phyloP scores from a whole-genome alignment of 805 yeast species.

The Cephaloascus fragrans region DNA sequence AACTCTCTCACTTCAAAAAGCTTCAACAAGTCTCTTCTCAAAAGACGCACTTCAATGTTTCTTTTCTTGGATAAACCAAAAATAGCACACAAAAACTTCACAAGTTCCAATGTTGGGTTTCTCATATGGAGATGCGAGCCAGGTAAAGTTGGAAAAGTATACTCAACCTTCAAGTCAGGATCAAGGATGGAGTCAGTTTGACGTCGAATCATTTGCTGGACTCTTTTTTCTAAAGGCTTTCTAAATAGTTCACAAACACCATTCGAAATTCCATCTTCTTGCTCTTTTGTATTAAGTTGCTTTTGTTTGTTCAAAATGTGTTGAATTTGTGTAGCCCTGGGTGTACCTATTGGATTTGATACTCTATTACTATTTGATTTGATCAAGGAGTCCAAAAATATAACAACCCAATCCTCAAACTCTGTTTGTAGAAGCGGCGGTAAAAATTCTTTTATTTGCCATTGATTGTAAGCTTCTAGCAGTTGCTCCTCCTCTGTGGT shows the following conservation, averaged over 20 bases:
- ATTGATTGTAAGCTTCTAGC: slow-evolving; percentile 43
- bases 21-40: slow-evolving; percentile 65
- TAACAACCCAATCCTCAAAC: slow-evolving; percentile 78
- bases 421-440: slow-evolving; percentile 73
- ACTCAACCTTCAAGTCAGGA: slow-evolving; percentile 53
- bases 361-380: slow-evolving; percentile 34
- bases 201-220: slow-evolving; percentile 52
- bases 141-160: slow-evolving; percentile 65
- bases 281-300: slow-evolving; percentile 10
- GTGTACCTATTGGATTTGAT: slow-evolving; percentile 32
- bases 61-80: slow-evolving; percentile 56
- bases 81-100: slow-evolving; percentile 66
- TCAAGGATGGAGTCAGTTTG: slow-evolving; percentile 69
- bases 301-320: slow-evolving; percentile 37
- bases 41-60: slow-evolving; percentile 59
- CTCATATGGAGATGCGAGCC: slow-evolving; percentile 53
- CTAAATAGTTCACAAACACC: slow-evolving; percentile 51
- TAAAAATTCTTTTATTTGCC: slow-evolving; percentile 73
- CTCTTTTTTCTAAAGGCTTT: slow-evolving; percentile 54
- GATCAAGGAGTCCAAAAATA: slow-evolving; percentile 62
- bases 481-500: slow-evolving; percentile 32
- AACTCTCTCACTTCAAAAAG: slow-evolving; percentile 80
- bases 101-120: slow-evolving; percentile 74
- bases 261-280: slow-evolving; percentile 13
- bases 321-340: slow-evolving; percentile 61